Evolutionary conservation across 2,329 filamentous ascomycete species (phyloP), one percentile per base, ranked within the genome.

Genomic region (Xylariaceae sp.): DNA sequence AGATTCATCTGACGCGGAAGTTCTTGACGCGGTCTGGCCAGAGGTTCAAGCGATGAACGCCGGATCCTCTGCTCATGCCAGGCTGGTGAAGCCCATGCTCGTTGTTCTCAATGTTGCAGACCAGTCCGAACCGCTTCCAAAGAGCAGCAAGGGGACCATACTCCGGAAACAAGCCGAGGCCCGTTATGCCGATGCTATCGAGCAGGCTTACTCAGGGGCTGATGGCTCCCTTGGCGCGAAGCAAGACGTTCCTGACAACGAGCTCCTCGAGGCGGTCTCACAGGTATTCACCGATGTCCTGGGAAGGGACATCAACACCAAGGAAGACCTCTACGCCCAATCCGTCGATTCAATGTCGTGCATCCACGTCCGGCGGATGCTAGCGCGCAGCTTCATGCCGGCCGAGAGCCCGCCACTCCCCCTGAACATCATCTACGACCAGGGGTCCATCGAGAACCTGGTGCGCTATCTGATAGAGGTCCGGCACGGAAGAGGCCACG

Each of bases 91-190:
- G 19, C 49, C 61, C 2, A 77, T 74, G 67, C 40, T 80, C 11
- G 42, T 74, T 0, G 56, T 68, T 0, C 55, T 76, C 26, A 47
- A 58, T 0, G 38, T 57, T 6, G 40, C 49, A 7, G 44, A 50
- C 1, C 35, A 35, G 2, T 37, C 44, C 1, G 33, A 38, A n/a
- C 42, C 55, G 0, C 54, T 79, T 0, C 63, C 69, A 36, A 80
- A 76, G 51, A 80, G 71, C 39, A 80, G 73, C 41, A 82, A 82
- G 51, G 77, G 77, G 0, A 77, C 74, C 0, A 57, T 76, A 1
- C 53, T 81, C 12, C 60, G 76, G 16, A 57, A 54, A 10, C 60
- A 61, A 29, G 72, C 68, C 0, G 72, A 77, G 37, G 58, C 65
- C 27, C 55, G 56, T 6, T 80, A 72, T 43, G 48, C 53, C 2